These are phyloP conservation scores for Trebouxia sp. DNA, from an alignment of 139 green algal genomes.

Conservation along the genomic window DNA sequence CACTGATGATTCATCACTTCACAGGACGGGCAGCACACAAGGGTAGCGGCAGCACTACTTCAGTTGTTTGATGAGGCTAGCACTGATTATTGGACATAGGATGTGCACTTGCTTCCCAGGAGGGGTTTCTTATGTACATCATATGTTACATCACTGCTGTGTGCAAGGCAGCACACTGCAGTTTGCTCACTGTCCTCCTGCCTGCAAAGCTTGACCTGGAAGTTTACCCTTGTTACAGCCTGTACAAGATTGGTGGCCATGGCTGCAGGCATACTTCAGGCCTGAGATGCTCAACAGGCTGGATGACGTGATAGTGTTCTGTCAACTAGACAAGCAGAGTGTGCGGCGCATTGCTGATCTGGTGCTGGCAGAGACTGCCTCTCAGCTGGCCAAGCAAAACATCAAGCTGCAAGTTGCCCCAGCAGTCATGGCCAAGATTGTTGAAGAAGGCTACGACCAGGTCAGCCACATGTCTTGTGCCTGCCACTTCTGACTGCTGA, in stretches of 20 bases:
- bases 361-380: constrained; percentile 63
- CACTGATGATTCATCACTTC: neutral
- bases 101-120: too few relatives aligned
- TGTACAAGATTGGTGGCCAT: too few relatives aligned
- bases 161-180: too few relatives aligned
- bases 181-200: too few relatives aligned
- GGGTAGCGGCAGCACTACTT: neutral
- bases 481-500: neutral
- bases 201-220: neutral
- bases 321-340: constrained; percentile 57
- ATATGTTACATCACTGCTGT: too few relatives aligned
- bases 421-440: constrained; percentile 59
- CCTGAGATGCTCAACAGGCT: constrained; percentile 86
- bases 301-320: constrained; percentile 88
- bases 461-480: neutral
- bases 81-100: too few relatives aligned
- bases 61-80: too few relatives aligned
- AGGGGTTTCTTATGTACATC: too few relatives aligned
- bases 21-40: neutral
- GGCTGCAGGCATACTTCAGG: constrained; percentile 65
- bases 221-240: too few relatives aligned
- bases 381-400: constrained; percentile 45
- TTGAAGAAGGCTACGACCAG: constrained; percentile 69
- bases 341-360: constrained; percentile 69
- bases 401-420: constrained; percentile 49